Base-by-base conservation (phyloP, 1,284 basidiomycete genomes). In the Pyrrhoderma lamaoense region DNA sequence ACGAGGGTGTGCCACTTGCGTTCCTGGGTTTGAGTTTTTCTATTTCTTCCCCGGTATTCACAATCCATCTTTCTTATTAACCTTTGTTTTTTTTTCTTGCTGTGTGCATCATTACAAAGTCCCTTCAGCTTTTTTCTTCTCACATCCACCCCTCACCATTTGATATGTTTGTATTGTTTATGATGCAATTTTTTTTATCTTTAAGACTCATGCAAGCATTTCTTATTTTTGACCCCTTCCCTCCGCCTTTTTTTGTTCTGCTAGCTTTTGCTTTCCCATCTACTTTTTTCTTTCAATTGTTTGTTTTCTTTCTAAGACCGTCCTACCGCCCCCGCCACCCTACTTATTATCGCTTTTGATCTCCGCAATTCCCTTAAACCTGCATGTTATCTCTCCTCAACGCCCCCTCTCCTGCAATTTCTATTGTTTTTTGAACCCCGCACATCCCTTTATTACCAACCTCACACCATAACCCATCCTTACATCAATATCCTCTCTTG, bases 181-280 rank as follows among this genome's bases (percentile, higher is more conserved):
- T 51, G 45, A 45, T 37, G 36, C 40, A 27, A 18, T 23, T 36
- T 37, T 21, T 51, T 14, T 34, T 44, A 23, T 44, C 40, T 36
- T 31, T 22, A 21, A 42, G 22, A 42, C 40, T 44, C 42, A 45
- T 49, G 27, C 27, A 31, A 31, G 27, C 27, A 11, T 31, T 31
- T 31, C 27, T 31, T 31, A 11, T 31, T 31, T 31, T 31, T 31
- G 11, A 31, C 7, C 11, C 7, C 27, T 31, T 31, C 27, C 46
- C 42, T 46, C 48, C 45, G 48, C 46, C 48, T 48, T 51, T 44
- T 42, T 35, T 25, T 31, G 34, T 31, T 47, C 34, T 8, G 22
- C 19, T 36, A 7, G 11, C 40, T 25, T 34, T 27, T 27, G 7
- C 14, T 38, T 23, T 45, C 42, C 34, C 22, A 49, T n/a, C n/a